Evolutionary conservation across 495 filamentous ascomycete genomes (phyloP).

Genomic region (Margaritispora aquatica): DNA sequence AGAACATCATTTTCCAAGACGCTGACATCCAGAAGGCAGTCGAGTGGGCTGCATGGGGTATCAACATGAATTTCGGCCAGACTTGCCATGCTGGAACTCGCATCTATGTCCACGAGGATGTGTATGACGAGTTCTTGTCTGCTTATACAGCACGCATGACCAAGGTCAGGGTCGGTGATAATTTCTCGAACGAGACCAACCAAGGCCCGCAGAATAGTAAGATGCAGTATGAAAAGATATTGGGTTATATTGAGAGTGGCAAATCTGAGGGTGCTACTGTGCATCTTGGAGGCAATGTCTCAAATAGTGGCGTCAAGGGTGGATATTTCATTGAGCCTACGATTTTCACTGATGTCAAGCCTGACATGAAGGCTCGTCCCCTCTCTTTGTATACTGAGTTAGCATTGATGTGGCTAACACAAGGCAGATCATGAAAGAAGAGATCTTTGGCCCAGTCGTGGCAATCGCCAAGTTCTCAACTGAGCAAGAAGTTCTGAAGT

Average conservation of each 20-base stretch:
- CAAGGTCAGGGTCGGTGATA: constrained; percentile 48
- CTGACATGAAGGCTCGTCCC: constrained; percentile 53
- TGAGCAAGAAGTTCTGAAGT: constrained; percentile 71
- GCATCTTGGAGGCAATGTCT: constrained; percentile 56
- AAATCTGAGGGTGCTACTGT: constrained; percentile 61
- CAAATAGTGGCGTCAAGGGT: constrained; percentile 46
- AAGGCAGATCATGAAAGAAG: constrained; percentile 94
- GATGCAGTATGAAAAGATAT: constrained; percentile 63
- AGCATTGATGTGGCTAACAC: neutral
- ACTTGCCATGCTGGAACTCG: constrained; percentile 83
- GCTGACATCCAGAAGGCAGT: constrained; percentile 75
- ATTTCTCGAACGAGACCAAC: constrained; percentile 58
- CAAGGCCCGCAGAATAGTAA: constrained; percentile 76
- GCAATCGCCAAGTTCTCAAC: constrained; percentile 86
- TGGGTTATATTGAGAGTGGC: constrained; percentile 67
- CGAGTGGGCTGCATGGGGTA: constrained; percentile 42
- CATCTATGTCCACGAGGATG: constrained; percentile 69
- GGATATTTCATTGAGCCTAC: constrained; percentile 65
- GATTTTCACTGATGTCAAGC: constrained; percentile 64
- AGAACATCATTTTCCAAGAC: constrained; percentile 68
- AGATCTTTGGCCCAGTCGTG: constrained; percentile 94
- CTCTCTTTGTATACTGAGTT: neutral
- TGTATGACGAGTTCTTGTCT: constrained; percentile 67
- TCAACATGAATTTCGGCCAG: constrained; percentile 45
- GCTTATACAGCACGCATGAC: constrained; percentile 61